Evolutionary conservation across 768 basidiomycete species (phyloP).

Genomic region (Lactarius hengduanensis): DNA sequence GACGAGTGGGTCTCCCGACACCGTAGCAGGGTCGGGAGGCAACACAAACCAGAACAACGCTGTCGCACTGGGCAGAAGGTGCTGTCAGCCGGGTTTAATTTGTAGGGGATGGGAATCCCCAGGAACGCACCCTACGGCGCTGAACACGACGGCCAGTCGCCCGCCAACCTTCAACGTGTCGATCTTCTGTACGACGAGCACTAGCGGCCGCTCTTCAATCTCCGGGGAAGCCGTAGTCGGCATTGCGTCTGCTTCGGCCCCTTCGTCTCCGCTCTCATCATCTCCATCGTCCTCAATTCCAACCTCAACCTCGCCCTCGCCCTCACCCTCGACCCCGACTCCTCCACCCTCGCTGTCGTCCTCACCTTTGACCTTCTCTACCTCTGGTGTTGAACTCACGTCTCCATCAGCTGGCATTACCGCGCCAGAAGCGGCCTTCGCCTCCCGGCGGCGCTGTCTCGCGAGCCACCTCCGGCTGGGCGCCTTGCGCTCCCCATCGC

Average conservation of each 20-base stretch:
- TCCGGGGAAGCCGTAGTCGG: background rate
- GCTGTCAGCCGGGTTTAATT: background rate
- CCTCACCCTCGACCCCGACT: slow-evolving; percentile 15
- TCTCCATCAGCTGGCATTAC: background rate
- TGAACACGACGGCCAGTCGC: slow-evolving; percentile 54
- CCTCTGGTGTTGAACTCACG: background rate
- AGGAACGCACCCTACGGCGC: slow-evolving; percentile 63
- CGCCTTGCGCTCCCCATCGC: slow-evolving; percentile 28
- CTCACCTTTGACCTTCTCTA: background rate
- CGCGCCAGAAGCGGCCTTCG: slow-evolving; percentile 19
- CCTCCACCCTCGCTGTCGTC: background rate
- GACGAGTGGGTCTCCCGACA: background rate
- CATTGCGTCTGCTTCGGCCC: background rate
- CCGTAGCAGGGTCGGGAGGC: slow-evolving; percentile 19
- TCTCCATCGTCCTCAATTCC: slow-evolving; percentile 32
- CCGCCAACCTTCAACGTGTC: slow-evolving; percentile 37
- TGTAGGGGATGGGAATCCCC: background rate
- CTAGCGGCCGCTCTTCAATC: slow-evolving; percentile 6
- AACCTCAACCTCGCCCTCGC: slow-evolving; percentile 19
- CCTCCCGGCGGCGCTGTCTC: slow-evolving; percentile 27
- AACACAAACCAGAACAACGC: slow-evolving; percentile 58
- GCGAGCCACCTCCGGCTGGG: slow-evolving; percentile 25
- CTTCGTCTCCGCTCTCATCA: slow-evolving; percentile 37
- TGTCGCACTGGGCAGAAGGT: slow-evolving; percentile 49
- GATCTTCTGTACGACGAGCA: slow-evolving; percentile 31